phyloP scores from a whole-genome alignment of 805 yeast species.

The Candida succiphila region DNA sequence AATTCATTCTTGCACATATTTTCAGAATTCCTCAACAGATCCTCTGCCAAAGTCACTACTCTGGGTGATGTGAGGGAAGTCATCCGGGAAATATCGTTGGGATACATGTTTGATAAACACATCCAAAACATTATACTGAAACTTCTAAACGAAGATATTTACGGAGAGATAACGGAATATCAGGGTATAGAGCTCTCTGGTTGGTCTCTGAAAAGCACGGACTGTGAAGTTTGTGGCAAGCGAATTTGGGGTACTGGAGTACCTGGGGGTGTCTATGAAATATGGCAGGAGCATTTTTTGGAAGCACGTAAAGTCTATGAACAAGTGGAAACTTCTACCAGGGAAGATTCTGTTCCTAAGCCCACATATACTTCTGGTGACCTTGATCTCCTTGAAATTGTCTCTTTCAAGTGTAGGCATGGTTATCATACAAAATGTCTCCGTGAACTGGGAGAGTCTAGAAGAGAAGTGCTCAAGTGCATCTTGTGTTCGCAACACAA shows the following conservation, averaged over 20 bases:
- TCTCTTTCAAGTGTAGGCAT: conserved; percentile 57
- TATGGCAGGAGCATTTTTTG: conserved; percentile 42
- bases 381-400: conserved; percentile 21
- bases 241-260: conserved; percentile 61
- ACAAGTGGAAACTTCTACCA: conserved; percentile 1
- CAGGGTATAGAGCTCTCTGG: conserved; percentile 41
- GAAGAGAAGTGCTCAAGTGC: conserved; percentile 18
- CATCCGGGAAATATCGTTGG: conserved; percentile 50
- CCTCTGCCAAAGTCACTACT: conserved; percentile 38
- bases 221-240: conserved; percentile 73
- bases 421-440: conserved; percentile 55
- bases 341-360: conserved; percentile 1
- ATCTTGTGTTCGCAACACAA: conserved; percentile 25
- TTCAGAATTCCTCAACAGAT: conserved; percentile 40
- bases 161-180: conserved; percentile 32
- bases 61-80: conserved; percentile 51
- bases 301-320: background rate
- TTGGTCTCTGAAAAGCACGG: conserved; percentile 44
- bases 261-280: conserved; percentile 34
- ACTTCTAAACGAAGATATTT: conserved; percentile 49
- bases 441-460: conserved; percentile 32
- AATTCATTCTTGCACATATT: conserved; percentile 41
- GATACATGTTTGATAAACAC: conserved; percentile 55
- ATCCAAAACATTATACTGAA: conserved; percentile 40
- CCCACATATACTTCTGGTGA: conserved; percentile 4